Evolutionary conservation across 2,329 filamentous ascomycete genomes (phyloP).

Genomic region (Fusarium beomiforme): DNA sequence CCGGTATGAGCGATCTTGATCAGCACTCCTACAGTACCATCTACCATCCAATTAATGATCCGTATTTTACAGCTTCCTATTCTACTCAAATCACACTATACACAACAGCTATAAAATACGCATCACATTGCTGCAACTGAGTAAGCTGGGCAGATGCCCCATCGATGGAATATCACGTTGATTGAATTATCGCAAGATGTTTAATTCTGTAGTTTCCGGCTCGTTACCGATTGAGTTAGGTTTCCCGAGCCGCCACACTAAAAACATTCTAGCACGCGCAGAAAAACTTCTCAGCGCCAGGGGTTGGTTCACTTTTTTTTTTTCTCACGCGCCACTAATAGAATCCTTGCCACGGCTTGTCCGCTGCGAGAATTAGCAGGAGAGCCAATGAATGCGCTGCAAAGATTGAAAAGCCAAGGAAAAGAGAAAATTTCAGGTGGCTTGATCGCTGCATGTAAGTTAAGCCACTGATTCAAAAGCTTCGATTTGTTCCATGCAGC

Average conservation of each 20-base stretch:
- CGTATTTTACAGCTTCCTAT: not conserved
- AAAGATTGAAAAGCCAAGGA: conserved; percentile 7
- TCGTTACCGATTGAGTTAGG: conserved; percentile 10
- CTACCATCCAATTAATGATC: not conserved
- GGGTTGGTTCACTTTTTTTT: not conserved
- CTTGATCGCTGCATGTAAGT: conserved; percentile 24
- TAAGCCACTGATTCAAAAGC: conserved; percentile 6
- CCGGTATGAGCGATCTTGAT: conserved; percentile 18
- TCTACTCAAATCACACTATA: not conserved
- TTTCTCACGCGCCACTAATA: conserved; percentile 2
- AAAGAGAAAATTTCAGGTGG: conserved; percentile 18
- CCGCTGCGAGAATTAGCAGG: conserved; percentile 12
- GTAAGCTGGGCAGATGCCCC: not conserved
- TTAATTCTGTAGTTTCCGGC: conserved; percentile 11
- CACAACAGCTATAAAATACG: rapidly evolving
- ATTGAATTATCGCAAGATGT: conserved; percentile 32
- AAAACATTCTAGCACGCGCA: not conserved
- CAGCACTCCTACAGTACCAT: not conserved
- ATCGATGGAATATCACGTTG: not conserved
- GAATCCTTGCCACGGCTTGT: conserved; percentile 24
- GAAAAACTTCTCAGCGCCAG: conserved; percentile 15
- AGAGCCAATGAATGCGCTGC: conserved; percentile 1
- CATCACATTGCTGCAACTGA: not conserved
- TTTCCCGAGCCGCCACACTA: conserved; percentile 13
- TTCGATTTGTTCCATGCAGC: conserved; percentile 34